Percentiles rank a stretch among this genome's conserved stretches.
phyloP scores from a whole-genome alignment of 2,329 filamentous ascomycete species.

The Pseudocercospora ulei region DNA sequence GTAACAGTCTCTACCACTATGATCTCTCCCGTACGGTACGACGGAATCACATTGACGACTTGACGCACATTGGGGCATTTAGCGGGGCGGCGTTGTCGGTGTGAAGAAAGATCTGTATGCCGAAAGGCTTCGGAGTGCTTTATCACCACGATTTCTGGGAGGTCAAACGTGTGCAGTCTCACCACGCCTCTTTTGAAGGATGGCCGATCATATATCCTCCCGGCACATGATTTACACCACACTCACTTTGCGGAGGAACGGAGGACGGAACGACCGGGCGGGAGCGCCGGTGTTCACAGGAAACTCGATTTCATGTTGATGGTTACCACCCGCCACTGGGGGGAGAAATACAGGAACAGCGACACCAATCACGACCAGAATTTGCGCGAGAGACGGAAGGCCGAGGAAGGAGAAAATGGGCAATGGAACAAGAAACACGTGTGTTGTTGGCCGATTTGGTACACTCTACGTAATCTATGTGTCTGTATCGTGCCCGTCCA shows the following conservation, averaged over 20 bases:
- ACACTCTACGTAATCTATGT: too few relatives aligned
- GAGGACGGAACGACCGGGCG: slow-evolving; percentile 7
- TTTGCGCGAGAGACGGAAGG: slow-evolving; percentile 5
- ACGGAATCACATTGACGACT: slow-evolving; percentile 19
- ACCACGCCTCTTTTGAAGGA: slow-evolving; percentile 6
- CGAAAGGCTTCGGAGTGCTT: slow-evolving; percentile 9
- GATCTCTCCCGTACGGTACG: slow-evolving; percentile 10
- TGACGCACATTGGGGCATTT: slow-evolving; percentile 12
- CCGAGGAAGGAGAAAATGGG: slow-evolving; percentile 6
- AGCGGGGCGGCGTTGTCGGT: slow-evolving; percentile 16
- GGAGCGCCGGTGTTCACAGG: background rate
- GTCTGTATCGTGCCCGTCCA: too few relatives aligned
- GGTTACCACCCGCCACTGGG: too few relatives aligned
- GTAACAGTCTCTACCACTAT: slow-evolving; percentile 8
- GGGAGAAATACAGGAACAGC: slow-evolving; percentile 15
- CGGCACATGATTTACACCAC: slow-evolving; percentile 20
- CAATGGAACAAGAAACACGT: too few relatives aligned
- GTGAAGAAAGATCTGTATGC: slow-evolving; percentile 5
- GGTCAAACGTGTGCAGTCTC: slow-evolving; percentile 8
- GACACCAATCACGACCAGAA: slow-evolving; percentile 11
- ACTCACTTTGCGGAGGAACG: slow-evolving; percentile 12
- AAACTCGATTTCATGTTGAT: slow-evolving; percentile 7
- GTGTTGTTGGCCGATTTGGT: too few relatives aligned
- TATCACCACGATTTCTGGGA: slow-evolving; percentile 10
- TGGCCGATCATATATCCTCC: slow-evolving; percentile 11